Conservation (phyloP, 106 monocot genomes). For the Ottelia alismoides region DNA sequence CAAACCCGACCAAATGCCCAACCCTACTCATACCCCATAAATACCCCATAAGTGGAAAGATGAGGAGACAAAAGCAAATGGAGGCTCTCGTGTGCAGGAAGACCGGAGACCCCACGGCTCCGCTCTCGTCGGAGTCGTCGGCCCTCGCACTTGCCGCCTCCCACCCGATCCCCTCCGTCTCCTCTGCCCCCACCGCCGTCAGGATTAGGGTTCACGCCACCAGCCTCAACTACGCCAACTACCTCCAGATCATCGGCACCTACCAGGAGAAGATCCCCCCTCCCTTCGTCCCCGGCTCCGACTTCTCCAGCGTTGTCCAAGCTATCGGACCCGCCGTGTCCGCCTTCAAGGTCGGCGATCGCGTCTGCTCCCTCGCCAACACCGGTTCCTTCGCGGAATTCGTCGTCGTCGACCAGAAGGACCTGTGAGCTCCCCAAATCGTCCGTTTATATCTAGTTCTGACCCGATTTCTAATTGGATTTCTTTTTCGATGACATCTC, state of each 20-base stretch:
- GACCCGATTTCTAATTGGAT: neutral
- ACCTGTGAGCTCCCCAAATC: constrained; percentile 44
- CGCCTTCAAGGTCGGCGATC: constrained; percentile 62
- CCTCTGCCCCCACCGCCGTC: constrained; percentile 57
- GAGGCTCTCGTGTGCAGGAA: constrained; percentile 69
- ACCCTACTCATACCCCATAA: no score
- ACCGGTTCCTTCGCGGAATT: constrained; percentile 67
- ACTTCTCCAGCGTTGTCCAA: constrained; percentile 81
- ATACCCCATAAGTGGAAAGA: neutral
- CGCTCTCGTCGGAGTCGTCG: constrained; percentile 25
- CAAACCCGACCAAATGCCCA: no score
- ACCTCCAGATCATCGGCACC: constrained; percentile 83
- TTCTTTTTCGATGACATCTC: no score
- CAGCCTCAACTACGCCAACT: constrained; percentile 87
- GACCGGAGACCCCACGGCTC: constrained; percentile 78
- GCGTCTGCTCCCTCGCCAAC: constrained; percentile 51
- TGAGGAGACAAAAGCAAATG: constrained; percentile 21
- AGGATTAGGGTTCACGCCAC: constrained; percentile 57
- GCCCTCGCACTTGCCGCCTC: constrained; percentile 33
- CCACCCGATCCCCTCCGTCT: constrained; percentile 44
- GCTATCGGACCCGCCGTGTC: constrained; percentile 46
- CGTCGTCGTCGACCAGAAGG: constrained; percentile 70
- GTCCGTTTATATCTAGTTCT: neutral
- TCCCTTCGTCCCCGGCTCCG: constrained; percentile 88
- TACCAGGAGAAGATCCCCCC: constrained; percentile 92